Conservation (phyloP, 352 stramenopile genomes). For the Globisporangium acanthophoron region DNA sequence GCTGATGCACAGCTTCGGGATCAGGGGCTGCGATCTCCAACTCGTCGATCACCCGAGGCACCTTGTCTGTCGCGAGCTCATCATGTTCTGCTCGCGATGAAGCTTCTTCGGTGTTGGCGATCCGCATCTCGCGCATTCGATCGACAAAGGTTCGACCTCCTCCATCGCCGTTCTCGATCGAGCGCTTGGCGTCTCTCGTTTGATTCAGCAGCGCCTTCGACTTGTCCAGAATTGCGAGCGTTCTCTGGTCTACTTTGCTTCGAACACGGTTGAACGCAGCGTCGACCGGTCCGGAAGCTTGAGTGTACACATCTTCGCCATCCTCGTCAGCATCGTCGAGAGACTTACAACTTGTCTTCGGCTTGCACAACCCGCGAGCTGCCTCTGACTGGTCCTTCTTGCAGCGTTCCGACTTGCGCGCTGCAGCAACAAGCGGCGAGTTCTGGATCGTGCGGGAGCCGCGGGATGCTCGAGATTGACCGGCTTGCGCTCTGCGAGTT, state of each 20-base stretch:
- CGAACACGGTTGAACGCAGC: constrained; percentile 29
- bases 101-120: not conserved
- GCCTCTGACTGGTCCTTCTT: constrained; percentile 1
- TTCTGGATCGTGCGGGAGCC: not conserved
- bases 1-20: not conserved
- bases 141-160: constrained; percentile 19
- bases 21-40: not conserved
- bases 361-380: not conserved
- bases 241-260: constrained; percentile 43
- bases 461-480: not conserved
- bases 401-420: not conserved
- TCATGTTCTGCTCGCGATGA: not conserved
- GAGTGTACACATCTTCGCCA: constrained; percentile 5
- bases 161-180: not conserved
- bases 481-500: not conserved
- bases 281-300: constrained; percentile 19
- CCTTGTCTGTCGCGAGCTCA: not conserved
- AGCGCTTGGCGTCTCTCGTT: constrained; percentile 10
- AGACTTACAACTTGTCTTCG: not conserved
- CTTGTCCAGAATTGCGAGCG: constrained; percentile 48
- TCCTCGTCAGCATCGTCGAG: constrained; percentile 8
- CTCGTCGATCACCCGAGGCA: not conserved
- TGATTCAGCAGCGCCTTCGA: constrained; percentile 35
- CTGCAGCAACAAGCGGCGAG: constrained; percentile 1
- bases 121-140: constrained; percentile 20